Evolutionary conservation across 208 protist genomes (phyloP), one percentile per base, ranked within the genome.

Genomic region (Lotmaria passim): DNA sequence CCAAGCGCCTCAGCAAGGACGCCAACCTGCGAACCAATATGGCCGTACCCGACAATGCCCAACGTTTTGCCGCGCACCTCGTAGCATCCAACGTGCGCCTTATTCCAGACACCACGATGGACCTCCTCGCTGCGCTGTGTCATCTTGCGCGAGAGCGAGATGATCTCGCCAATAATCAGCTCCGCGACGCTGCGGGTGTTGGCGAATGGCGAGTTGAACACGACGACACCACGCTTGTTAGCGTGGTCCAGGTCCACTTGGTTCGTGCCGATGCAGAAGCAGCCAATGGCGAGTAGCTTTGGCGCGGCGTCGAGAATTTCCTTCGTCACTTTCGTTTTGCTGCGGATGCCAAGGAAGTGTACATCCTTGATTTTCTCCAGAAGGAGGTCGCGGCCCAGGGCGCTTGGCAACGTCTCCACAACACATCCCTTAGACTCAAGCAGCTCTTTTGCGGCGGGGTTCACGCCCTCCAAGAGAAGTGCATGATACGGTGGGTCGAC

Each of bases 231-330:
- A 19, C 58, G 68, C 24, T 73, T 68, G 47, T 88, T 89, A 7
- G 94, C 94, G 36, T 81, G 59, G 5, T 84, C 73, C 5, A 98
- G 72, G 77, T 98, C 93, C 8, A 97, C 93, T 71, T 98, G 95
- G 69, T 98, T 95, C 3, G 97, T 98, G 28, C 94, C 96, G 65
- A 98, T 98, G 74, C 97, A 98, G 73, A 98, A 98, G 79, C 95
- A 98, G 17, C 95, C 95, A 39, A 98, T 83, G 23, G 86, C 87
- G 11, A 97, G 63, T 21, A 98, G 72, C 26, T 86, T 82, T 10
- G 90, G 85, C 0, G 93, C 94, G 15, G 36, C 39, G n/a, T 87
- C 70, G 17, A 98, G 69, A 11, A 98, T 69, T 28, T 86, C 86
- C 36, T 75, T 74, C 10, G 81, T 93, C 33, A 98, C 47, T 23